A percentile compares a stretch with the other conserved stretches of the same genome.
Conservation (phyloP, 306 rosid genomes). For the Herpetospermum pedunculosum region DNA sequence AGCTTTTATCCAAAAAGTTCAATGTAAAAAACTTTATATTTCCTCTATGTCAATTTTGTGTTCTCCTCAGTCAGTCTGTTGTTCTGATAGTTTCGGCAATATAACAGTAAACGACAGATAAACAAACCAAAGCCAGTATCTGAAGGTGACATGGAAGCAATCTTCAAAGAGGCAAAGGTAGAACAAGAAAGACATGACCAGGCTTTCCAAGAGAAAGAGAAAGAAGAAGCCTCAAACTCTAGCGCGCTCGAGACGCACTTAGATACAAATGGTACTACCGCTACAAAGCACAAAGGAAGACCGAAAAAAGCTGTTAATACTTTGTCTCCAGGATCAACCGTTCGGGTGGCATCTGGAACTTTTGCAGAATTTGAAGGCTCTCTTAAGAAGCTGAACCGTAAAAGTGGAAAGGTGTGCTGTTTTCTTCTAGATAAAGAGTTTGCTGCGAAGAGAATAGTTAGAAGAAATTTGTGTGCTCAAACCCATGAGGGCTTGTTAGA, state of each 20-base stretch:
- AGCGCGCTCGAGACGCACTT: constrained; percentile 17
- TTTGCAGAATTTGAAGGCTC: constrained; percentile 66
- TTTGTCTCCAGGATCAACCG: constrained; percentile 47
- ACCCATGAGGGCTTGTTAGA: not conserved
- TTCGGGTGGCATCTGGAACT: constrained; percentile 56
- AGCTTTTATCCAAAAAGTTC: not conserved
- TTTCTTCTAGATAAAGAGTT: constrained; percentile 6
- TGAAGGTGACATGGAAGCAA: constrained; percentile 52
- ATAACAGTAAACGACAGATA: constrained; percentile 66
- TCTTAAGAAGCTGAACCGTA: constrained; percentile 72
- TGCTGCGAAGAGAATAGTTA: not conserved
- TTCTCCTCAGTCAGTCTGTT: not conserved
- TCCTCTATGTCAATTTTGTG: not conserved
- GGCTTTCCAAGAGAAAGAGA: constrained; percentile 60
- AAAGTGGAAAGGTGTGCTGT: constrained; percentile 47
- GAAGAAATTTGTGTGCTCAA: not conserved
- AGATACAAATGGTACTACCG: constrained; percentile 19
- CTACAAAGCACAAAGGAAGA: constrained; percentile 36
- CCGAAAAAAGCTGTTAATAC: constrained; percentile 28
- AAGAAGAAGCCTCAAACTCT: constrained; percentile 16
- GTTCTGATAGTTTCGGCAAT: constrained; percentile 8
- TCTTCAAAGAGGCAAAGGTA: constrained; percentile 61
- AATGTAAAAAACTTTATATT: not conserved
- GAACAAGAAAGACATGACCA: constrained; percentile 58
- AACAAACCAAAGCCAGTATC: constrained; percentile 70